Conservation (phyloP, 352 stramenopile species). For the Phytophthora constricta region DNA sequence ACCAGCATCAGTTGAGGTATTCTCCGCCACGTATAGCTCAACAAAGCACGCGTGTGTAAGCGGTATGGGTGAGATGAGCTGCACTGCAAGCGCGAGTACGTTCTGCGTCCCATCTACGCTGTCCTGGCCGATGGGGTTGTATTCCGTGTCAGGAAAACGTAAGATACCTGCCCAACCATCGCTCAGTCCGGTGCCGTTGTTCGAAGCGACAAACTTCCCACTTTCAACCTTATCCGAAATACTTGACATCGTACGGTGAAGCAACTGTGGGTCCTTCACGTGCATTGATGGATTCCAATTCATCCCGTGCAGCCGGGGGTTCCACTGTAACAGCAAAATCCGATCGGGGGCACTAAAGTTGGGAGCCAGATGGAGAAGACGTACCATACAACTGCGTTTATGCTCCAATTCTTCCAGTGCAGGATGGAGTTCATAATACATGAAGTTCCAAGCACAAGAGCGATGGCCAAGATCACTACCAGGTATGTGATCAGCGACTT, state of each 20-base stretch:
- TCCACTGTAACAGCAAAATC: constrained; percentile 89
- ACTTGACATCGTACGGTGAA: constrained; percentile 40
- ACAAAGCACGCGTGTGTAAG: constrained; percentile 78
- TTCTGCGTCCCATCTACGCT: constrained; percentile 70
- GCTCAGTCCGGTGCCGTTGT: constrained; percentile 50
- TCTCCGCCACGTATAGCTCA: constrained; percentile 77
- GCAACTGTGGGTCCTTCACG: constrained; percentile 50
- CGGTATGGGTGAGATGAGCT: constrained; percentile 66
- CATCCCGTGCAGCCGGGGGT: constrained; percentile 74
- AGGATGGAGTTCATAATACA: constrained; percentile 71
- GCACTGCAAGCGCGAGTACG: constrained; percentile 77
- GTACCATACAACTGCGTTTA: constrained; percentile 85
- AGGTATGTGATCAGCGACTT: constrained; percentile 85
- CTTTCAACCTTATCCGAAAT: constrained; percentile 61
- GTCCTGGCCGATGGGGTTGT: constrained; percentile 65
- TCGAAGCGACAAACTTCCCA: constrained; percentile 30
- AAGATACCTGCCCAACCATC: constrained; percentile 76
- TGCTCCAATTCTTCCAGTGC: constrained; percentile 64
- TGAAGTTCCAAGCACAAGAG: constrained; percentile 64
- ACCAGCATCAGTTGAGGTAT: constrained; percentile 39
- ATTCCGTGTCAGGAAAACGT: constrained; percentile 78
- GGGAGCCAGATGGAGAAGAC: constrained; percentile 82
- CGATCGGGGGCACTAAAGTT: constrained; percentile 72
- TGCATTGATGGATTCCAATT: constrained; percentile 70
- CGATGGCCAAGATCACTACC: constrained; percentile 76